phyloP scores from a whole-genome alignment of 345 rosid species.

The Lenwebbia sp. region DNA sequence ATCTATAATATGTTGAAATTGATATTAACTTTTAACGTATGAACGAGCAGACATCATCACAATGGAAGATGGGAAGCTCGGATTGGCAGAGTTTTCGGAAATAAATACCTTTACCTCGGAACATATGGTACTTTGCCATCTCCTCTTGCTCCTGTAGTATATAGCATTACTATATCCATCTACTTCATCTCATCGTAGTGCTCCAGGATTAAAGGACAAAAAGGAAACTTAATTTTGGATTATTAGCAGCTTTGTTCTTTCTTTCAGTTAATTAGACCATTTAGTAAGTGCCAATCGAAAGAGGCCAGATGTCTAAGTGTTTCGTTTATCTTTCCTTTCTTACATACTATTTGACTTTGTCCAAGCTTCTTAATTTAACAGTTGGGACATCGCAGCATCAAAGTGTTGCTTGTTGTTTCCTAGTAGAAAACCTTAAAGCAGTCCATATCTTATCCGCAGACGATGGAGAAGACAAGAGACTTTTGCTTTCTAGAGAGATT shows the following conservation, averaged over 20 bases:
- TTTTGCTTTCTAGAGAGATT: not conserved
- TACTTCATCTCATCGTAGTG: not conserved
- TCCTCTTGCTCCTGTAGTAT: not conserved
- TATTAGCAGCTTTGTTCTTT: not conserved
- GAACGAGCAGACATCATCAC: constrained; percentile 46
- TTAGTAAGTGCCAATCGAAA: not conserved
- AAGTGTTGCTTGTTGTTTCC: not conserved
- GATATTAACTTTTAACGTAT: not conserved
- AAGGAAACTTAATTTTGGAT: not conserved
- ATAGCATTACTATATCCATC: not conserved
- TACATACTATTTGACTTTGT: not conserved
- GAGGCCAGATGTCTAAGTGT: not conserved
- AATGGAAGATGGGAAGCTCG: constrained; percentile 84
- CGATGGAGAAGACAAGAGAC: not conserved
- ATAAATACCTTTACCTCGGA: constrained; percentile 67
- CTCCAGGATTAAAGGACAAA: not conserved
- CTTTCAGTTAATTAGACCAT: not conserved
- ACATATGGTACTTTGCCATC: constrained; percentile 41
- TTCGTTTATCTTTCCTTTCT: not conserved
- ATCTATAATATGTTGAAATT: not conserved
- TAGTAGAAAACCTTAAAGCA: not conserved
- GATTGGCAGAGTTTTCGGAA: constrained; percentile 61
- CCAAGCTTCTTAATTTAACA: not conserved
- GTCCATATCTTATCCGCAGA: not conserved
- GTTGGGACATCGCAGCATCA: not conserved